Evolutionary conservation across 148 eudicot genomes (phyloP).

Genomic region (Cornus kousa): DNA sequence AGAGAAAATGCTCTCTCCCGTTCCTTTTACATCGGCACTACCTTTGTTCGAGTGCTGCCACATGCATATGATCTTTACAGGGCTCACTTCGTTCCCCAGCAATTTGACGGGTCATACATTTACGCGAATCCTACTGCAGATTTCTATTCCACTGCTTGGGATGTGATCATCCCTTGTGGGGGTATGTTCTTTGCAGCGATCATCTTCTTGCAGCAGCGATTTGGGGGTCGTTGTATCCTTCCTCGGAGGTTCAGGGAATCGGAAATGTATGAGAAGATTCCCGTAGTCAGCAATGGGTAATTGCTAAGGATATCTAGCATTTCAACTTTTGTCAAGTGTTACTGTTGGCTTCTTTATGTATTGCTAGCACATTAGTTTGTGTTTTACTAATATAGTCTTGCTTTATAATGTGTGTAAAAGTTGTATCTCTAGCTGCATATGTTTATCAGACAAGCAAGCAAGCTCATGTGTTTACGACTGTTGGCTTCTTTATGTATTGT

Average conservation of each 20-base stretch:
- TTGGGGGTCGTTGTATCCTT: too few relatives aligned
- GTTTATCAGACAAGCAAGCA: too few relatives aligned
- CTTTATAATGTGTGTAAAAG: too few relatives aligned
- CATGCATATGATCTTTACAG: constrained; percentile 44
- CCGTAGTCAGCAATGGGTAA: constrained; percentile 14
- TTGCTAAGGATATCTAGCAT: neutral
- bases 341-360: neutral
- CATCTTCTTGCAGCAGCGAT: too few relatives aligned
- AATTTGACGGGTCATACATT: constrained; percentile 14
- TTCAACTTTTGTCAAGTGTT: neutral
- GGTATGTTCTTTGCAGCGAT: too few relatives aligned
- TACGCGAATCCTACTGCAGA: constrained; percentile 37
- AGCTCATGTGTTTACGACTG: too few relatives aligned
- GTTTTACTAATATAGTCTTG: neutral
- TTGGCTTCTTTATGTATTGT: too few relatives aligned
- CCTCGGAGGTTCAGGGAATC: too few relatives aligned
- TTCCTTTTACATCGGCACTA: constrained; percentile 36
- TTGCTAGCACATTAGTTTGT: neutral
- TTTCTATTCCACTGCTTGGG: constrained; percentile 36
- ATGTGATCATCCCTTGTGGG: constrained; percentile 17
- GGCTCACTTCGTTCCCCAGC: constrained; percentile 1
- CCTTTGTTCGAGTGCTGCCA: constrained; percentile 31
- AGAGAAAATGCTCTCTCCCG: constrained; percentile 24
- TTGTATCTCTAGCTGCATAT: too few relatives aligned
- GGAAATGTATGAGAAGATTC: constrained; percentile 17